Evolutionary conservation across 768 basidiomycete genomes (phyloP), one percentile per base, ranked within the genome.

Genomic region (Serendipita sp.): DNA sequence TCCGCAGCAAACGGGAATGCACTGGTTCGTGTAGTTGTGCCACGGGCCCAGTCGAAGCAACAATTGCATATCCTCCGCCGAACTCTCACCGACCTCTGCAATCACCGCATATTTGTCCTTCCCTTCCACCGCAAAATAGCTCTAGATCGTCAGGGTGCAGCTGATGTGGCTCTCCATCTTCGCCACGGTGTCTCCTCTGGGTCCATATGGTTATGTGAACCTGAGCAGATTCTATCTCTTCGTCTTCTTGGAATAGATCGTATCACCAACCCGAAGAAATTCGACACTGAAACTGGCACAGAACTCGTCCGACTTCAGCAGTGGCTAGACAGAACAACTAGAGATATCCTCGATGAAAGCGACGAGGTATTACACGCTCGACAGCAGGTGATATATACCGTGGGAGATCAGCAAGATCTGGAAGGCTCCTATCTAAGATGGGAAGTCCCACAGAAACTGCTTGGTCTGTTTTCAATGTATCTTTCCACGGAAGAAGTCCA

Each of bases 181-280:
- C 40, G 13, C 40, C 40, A 2, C 1, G 13, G 40, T 2, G 40
- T 13, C 1, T 40, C 40, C 13, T 40, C 40, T 40, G 40, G 40
- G 13, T 40, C 40, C 0, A 67, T 83, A n/a, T 68, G 81, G 11
- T 71, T 83, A 0, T 65, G 73, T 10, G 82, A 83, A 53, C 82
- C 81, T 0, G 81, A 83, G 52, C 79, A 83, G 33, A 71, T 81
- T 11, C 72, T 83, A 2, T 83, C 82, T 0, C 78, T 79, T 65
- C 74, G 75, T 66, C 72, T 83, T 16, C 76, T 78, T 74, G 74
- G 73, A 2, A 70, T 81, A 27, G 76, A 83, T 64, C 71, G 68
- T 36, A 70, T 71, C 33, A 63, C 74, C 8, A 33, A 37, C 15
- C 50, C 11, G 6, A 2, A 63, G 3, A 64, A 67, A 11, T 66